These are phyloP conservation scores for Amylostereum areolatum DNA, from an alignment of 1,284 basidiomycete species.

Conservation along the genomic window DNA sequence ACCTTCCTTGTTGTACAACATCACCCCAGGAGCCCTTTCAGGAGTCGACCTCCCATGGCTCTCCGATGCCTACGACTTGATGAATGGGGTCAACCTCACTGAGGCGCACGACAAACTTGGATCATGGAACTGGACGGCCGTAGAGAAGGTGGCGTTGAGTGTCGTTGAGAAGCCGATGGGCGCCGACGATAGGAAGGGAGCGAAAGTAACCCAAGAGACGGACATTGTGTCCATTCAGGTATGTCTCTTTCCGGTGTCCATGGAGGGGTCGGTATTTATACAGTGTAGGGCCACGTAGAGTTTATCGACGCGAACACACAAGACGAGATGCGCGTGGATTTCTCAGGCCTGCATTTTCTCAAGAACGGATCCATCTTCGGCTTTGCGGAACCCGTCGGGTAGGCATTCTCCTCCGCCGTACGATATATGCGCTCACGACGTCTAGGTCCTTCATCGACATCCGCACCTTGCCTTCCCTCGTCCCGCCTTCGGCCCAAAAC, in stretches of 20 bases:
- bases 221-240: slow-evolving; percentile 54
- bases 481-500: slow-evolving; percentile 49
- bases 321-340: slow-evolving; percentile 60
- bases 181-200: slow-evolving; percentile 20
- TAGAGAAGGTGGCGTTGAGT: slow-evolving; percentile 57
- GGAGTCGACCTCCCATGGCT: slow-evolving; percentile 35
- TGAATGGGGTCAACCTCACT: slow-evolving; percentile 46
- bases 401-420: slow-evolving; percentile 14
- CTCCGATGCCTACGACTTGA: slow-evolving; percentile 39
- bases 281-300: slow-evolving; percentile 63
- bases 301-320: slow-evolving; percentile 42
- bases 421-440: slow-evolving; percentile 1
- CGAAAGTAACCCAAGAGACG: slow-evolving; percentile 35
- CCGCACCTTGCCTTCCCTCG: slow-evolving; percentile 59
- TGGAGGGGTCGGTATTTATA: not conserved
- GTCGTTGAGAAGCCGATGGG: slow-evolving; percentile 52
- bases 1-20: slow-evolving; percentile 53
- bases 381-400: slow-evolving; percentile 66
- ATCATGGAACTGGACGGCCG: slow-evolving; percentile 64
- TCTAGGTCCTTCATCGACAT: slow-evolving; percentile 56
- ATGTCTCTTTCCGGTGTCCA: slow-evolving; percentile 21
- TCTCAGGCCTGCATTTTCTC: slow-evolving; percentile 76
- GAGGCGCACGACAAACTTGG: slow-evolving; percentile 40
- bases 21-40: slow-evolving; percentile 38
- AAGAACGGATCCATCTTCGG: slow-evolving; percentile 76